Conservation (phyloP, 371 early-diverging fungal species). For the Mucor irregularis region DNA sequence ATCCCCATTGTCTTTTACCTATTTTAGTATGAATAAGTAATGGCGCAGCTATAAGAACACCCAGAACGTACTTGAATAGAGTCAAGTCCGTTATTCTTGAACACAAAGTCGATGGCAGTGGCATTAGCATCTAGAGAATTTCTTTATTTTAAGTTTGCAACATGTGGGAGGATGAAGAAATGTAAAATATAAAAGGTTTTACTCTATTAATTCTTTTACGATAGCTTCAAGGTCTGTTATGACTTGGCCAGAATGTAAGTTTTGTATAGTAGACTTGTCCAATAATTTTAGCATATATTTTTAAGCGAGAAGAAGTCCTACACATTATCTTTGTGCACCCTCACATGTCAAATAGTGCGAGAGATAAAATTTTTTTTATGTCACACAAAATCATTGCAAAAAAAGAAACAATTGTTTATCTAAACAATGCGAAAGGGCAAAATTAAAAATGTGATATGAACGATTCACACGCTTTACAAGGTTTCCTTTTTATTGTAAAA, state of each 20-base stretch:
- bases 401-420: too few species aligned
- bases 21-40: too few species aligned
- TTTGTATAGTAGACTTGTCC: conserved; percentile 17
- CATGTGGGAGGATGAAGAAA: neutral
- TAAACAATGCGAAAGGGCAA: too few species aligned
- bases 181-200: neutral
- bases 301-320: too few species aligned
- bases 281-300: conserved; percentile 20
- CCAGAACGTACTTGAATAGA: conserved; percentile 26
- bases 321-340: too few species aligned
- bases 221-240: conserved; percentile 25
- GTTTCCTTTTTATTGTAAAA: neutral
- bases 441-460: too few species aligned
- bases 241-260: conserved; percentile 35
- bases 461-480: neutral
- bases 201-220: conserved; percentile 46
- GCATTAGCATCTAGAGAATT: conserved; percentile 54
- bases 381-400: too few species aligned
- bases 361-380: too few species aligned
- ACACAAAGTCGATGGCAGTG: conserved; percentile 34
- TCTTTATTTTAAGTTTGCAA: too few species aligned
- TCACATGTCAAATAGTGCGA: too few species aligned
- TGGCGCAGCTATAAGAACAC: neutral
- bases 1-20: conserved; percentile 60
- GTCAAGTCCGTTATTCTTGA: conserved; percentile 37